Conservation (phyloP, 2,329 filamentous ascomycete genomes). For the Claviceps sp. region DNA sequence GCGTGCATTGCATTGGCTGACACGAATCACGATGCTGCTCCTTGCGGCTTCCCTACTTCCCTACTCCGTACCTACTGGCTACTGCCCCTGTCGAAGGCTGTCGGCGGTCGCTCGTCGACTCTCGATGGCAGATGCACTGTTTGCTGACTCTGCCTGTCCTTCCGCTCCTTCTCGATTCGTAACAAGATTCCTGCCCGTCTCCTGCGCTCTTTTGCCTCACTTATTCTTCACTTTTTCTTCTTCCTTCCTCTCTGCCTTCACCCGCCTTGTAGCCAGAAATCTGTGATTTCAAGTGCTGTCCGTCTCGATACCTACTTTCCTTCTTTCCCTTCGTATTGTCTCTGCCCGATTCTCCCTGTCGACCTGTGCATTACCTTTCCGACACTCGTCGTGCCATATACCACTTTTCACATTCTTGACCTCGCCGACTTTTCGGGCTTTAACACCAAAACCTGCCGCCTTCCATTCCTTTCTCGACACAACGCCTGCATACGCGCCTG, state of each 20-base stretch:
- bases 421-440: not conserved
- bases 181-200: not conserved
- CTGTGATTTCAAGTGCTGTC: not conserved
- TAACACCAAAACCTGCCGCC: not conserved
- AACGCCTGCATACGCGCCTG: not conserved
- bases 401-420: slow-evolving; percentile 5
- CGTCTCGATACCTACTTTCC: not conserved
- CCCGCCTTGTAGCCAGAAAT: not conserved
- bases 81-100: no score
- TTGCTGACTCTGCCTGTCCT: not conserved
- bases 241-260: not conserved
- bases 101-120: no score
- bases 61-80: no score
- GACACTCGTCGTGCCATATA: not conserved
- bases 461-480: slow-evolving; percentile 4
- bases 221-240: not conserved
- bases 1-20: no score
- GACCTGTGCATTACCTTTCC: not conserved
- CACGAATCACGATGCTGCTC: no score
- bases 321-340: not conserved
- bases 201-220: not conserved
- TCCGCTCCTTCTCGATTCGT: slow-evolving; percentile 1
- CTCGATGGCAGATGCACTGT: not conserved
- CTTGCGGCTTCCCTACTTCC: no score
- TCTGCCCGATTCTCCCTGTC: not conserved